Evolutionary conservation across 805 yeast genomes (phyloP).

Genomic region (Nakazawaea holstii): DNA sequence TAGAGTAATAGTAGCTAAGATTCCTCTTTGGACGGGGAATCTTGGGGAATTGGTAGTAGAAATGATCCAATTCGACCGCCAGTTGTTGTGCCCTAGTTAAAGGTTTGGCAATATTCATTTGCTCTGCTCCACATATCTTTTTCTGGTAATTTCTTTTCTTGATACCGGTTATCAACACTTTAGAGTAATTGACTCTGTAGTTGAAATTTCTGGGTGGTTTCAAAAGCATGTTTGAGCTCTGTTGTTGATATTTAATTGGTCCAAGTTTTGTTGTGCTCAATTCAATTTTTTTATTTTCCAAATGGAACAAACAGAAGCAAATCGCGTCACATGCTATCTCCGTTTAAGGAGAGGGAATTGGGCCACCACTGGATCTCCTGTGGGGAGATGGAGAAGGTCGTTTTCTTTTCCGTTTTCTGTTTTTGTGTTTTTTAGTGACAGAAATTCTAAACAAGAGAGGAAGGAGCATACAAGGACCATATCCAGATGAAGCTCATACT

Average conservation of each 20-base stretch:
- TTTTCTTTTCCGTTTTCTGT: background rate
- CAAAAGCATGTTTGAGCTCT: conserved; percentile 4
- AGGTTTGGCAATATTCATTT: conserved; percentile 12
- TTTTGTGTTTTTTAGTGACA: background rate
- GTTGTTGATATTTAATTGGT: background rate
- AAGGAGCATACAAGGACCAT: no score
- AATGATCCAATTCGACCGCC: conserved; percentile 12
- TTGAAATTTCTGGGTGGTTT: background rate
- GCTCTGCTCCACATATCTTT: conserved; percentile 7
- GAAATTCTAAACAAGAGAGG: background rate
- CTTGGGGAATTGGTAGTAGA: conserved; percentile 40
- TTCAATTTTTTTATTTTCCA: no score
- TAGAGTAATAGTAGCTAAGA: conserved; percentile 41
- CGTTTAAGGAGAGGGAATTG: background rate
- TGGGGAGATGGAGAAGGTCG: background rate
- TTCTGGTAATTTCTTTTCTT: conserved; percentile 10
- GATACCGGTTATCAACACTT: conserved; percentile 4
- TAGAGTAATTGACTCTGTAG: background rate
- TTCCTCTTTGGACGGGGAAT: conserved; percentile 55
- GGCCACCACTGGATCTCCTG: background rate
- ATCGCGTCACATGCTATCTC: no score
- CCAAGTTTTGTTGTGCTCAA: no score
- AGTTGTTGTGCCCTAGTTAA: conserved; percentile 8
- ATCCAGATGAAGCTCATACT: no score
- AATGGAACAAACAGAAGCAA: no score